Evolutionary conservation across 805 yeast species (phyloP), one percentile per base, ranked within the genome.

Genomic region (Ogataea haglerorum): DNA sequence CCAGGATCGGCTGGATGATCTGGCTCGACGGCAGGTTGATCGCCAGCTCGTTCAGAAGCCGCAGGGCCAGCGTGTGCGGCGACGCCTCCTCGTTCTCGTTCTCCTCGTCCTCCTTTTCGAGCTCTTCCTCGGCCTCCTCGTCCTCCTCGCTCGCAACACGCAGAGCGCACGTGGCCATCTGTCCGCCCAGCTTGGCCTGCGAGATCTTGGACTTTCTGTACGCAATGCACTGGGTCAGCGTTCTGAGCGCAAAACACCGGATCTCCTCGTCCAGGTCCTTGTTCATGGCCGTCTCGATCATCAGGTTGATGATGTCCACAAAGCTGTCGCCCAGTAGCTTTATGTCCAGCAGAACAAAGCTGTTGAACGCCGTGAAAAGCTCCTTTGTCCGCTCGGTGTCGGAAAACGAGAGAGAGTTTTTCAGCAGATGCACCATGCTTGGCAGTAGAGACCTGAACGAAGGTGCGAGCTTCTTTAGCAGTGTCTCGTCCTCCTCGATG

Each of bases 71-170:
- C 36, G 83, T 64, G 31, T 80, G 65, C 42, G 96, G 95, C 40
- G 81, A 75, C 56, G 80, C 84, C 65, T 91, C 98, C 67, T 89
- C 96, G 58, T 87, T 89, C 64, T 89, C 96, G 52, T 86, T 91
- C 54, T 89, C 95, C 59, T 86, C 96, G 48, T 84, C 90, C 56
- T 85, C 91, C 45, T 77, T 81, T 48, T 79, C 78, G 49, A 85
- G 72, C 60, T 84, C 91, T 25, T 76, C 82, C 39, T 78, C 85
- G 32, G 78, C 83, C 51, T 85, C 93, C 40, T 82, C 78, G 54
- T 85, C 95, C 54, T 76, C 80, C 65, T 87, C 95, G 48, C 89
- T 74, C 17, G 93, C 83, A 48, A 91, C 80, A 52, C 76, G 73
- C 44, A 87, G 69, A 42, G 93, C 91, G 47, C 84, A 74, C 48